Base-by-base conservation (phyloP, 2,329 filamentous ascomycete species). In the Drechslerella coelobrocha region DNA sequence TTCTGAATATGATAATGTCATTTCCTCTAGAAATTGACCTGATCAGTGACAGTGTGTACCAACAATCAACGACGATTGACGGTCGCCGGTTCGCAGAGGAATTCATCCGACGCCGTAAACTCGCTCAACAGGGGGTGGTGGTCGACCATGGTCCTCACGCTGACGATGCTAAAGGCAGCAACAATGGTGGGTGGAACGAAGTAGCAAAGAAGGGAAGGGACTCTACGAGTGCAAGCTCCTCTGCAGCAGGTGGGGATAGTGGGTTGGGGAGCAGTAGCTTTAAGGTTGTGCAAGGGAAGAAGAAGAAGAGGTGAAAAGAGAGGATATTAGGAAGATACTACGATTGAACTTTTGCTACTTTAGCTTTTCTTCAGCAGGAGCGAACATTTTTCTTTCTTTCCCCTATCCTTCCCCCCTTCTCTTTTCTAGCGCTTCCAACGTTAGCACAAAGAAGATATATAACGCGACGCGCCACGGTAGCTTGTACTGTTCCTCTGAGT, bases 11-110 rank as follows among this genome's bases (percentile, higher is more conserved):
- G 61, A 85, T 97, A 47, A 83, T 90, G 50, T 84, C 85, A 68
- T 86, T 96, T 72, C 92, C 92, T 0, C 82, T 87, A 0, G 91
- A 97, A 66, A 82, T 85, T 12, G 86, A 89, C 69, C 85, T 97
- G 75, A 92, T 99, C 75, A 90, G 91, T 10, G 94, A 97, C 77
- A 89, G 89, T 7, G 89, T 97, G 21, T 96, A 97, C 79, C 86
- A 86, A 66, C 89, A 87, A 78, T 95, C 91, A 1, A 89, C 88
- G 76, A 95, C 92, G 0, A 90, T 99, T 79, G 92, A 99, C 77
- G 92, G 91, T 0, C 89, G 90, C 53, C 91, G 95, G 77, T 97
- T 97, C 77, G 92, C 91, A 0, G 90, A 96, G 68, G 94, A 99
- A 79, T 99, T 94, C 77, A 86, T 97, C 68, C 89, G 92, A 31